Conservation (phyloP, 352 stramenopile species). For the Aphanomyces euteiches region DNA sequence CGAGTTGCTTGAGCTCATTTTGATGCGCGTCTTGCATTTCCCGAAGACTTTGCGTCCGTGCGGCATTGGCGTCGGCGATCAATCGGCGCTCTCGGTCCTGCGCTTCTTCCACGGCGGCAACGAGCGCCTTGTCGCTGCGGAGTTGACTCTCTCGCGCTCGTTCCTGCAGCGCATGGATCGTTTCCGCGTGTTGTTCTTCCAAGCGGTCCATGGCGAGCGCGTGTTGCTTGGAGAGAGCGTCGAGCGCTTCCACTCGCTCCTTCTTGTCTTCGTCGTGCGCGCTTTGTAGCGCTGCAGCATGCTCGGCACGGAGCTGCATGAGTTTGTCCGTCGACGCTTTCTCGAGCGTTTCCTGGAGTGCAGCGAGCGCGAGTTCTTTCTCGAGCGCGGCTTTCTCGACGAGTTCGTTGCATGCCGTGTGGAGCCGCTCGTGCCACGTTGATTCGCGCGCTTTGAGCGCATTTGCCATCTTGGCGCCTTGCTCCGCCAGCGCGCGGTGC, state of each 20-base stretch:
- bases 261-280: constrained; percentile 15
- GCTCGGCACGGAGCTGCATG: not conserved
- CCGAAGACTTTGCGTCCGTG: constrained; percentile 44
- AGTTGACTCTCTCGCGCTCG: not conserved
- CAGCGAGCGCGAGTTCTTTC: constrained; percentile 18
- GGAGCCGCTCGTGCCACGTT: constrained; percentile 19
- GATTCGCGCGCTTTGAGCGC: constrained; percentile 18
- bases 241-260: constrained; percentile 4
- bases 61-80: constrained; percentile 30
- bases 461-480: constrained; percentile 7
- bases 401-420: constrained; percentile 6
- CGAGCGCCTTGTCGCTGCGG: not conserved
- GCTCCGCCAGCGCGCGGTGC: not conserved
- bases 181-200: constrained; percentile 37
- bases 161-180: constrained; percentile 25
- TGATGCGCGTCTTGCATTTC: constrained; percentile 45
- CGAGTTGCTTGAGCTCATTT: constrained; percentile 50
- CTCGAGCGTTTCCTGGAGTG: not conserved
- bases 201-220: constrained; percentile 35
- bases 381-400: constrained; percentile 18
- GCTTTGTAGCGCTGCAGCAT: not conserved
- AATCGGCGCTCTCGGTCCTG: not conserved
- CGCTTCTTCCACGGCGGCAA: not conserved
- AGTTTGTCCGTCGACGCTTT: not conserved
- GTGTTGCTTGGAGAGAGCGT: constrained; percentile 28